These are phyloP conservation scores for Wickerhamiella vanderwaltii DNA, from an alignment of 805 yeast species.

Conservation along the genomic window DNA sequence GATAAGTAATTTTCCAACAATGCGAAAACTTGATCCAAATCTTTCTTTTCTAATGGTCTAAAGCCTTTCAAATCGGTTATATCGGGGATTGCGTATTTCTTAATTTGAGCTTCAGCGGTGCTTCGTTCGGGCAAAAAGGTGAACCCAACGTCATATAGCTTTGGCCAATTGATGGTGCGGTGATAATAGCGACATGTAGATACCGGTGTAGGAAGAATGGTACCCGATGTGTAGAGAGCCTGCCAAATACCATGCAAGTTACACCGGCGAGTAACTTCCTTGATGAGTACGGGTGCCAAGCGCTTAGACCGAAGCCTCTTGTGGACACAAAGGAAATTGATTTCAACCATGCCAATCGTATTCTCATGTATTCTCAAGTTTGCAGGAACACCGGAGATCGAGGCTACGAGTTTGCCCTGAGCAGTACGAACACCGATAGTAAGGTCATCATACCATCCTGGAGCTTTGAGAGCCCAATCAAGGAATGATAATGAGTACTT, in stretches of 20 bases:
- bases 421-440: constrained; percentile 77
- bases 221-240: constrained; percentile 90
- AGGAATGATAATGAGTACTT: constrained; percentile 73
- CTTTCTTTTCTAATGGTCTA: constrained; percentile 44
- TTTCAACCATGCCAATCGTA: constrained; percentile 46
- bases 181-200: constrained; percentile 82
- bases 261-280: constrained; percentile 88
- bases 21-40: constrained; percentile 49
- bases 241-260: constrained; percentile 82
- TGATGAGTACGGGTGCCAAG: constrained; percentile 84
- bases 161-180: constrained; percentile 87
- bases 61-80: constrained; percentile 40
- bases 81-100: constrained; percentile 46
- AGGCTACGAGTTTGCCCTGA: constrained; percentile 72
- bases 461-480: constrained; percentile 87
- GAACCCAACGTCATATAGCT: constrained; percentile 81
- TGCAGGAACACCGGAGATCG: constrained; percentile 83
- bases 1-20: constrained; percentile 52
- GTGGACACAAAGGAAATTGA: constrained; percentile 88
- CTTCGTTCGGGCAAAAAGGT: constrained; percentile 62
- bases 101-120: constrained; percentile 55
- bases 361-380: constrained; percentile 47
- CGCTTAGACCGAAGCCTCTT: constrained; percentile 88
- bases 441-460: constrained; percentile 87
- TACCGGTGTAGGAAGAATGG: constrained; percentile 83